Evolutionary conservation across 176 grass and related monocot genomes (phyloP), one percentile per base, ranked within the genome.

Genomic region (maize (Zea mays)): DNA sequence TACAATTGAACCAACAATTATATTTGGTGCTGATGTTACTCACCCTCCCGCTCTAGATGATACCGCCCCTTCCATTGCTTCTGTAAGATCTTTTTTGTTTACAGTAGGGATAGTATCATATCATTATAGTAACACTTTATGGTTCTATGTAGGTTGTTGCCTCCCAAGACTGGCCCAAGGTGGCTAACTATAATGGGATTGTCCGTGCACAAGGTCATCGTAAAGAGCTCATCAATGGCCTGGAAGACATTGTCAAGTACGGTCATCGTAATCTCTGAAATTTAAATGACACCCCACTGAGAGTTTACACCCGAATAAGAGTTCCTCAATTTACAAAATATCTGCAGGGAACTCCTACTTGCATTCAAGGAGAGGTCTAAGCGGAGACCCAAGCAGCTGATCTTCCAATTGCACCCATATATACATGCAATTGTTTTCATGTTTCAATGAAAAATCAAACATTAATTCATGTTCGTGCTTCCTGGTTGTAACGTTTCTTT

Each of bases 11-110:
- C 52, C 89, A 34, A 96, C 93, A 0, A 90, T 92, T 71, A 83
- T 92, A 71, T 96, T 96, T 78, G 93, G 89, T 74, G 84, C 84
- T 1, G 86, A 90, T 70, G 89, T 92, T 7, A 95, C 89, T 52
- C 89, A 91, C 69, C n/a, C n/a, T n/a, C n/a, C n/a, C n/a, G n/a
- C n/a, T n/a, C n/a, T n/a, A n/a, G n/a, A n/a, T n/a, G n/a, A n/a
- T n/a, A n/a, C n/a, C n/a, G n/a, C n/a, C n/a, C n/a, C n/a, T n/a
- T n/a, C n/a, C n/a, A n/a, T n/a, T n/a, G n/a, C n/a, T n/a, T n/a
- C n/a, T n/a, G n/a, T n/a, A n/a, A n/a, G n/a, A n/a, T n/a, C n/a
- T n/a, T 20, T 46, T 67, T 39, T 36, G 3, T 40, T 60, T 8
- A 39, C 7, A 58, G 39, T 42, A 46, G 37, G 5, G 20, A 66